These are phyloP conservation scores for Ustilago vetiveriae DNA, from an alignment of 1,284 basidiomycete genomes.

Conservation along the genomic window DNA sequence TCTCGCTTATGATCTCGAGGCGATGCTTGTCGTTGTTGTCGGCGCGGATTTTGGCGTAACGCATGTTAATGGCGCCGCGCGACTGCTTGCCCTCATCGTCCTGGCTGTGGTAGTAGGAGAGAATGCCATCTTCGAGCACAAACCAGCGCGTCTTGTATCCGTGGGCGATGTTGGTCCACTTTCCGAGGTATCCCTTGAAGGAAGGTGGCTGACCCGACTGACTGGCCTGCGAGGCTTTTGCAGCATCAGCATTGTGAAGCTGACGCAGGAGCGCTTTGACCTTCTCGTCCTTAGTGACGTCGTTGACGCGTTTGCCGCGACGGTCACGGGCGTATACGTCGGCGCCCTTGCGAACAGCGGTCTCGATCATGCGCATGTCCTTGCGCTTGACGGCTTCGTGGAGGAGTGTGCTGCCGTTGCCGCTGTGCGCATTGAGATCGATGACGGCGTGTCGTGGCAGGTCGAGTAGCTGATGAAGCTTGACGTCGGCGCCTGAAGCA, in stretches of 20 bases:
- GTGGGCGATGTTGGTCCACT: slow-evolving; percentile 88
- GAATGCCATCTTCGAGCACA: slow-evolving; percentile 83
- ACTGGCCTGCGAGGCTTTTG: slow-evolving; percentile 70
- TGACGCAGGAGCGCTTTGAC: slow-evolving; percentile 85
- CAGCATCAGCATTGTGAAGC: slow-evolving; percentile 68
- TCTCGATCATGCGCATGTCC: slow-evolving; percentile 82
- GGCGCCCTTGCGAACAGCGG: slow-evolving; percentile 83
- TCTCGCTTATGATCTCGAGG: slow-evolving; percentile 80
- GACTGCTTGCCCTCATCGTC: slow-evolving; percentile 89
- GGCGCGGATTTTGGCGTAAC: slow-evolving; percentile 73
- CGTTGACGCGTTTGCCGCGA: slow-evolving; percentile 79
- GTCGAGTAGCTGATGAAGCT: slow-evolving; percentile 63
- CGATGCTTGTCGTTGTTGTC: slow-evolving; percentile 73
- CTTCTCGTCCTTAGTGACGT: slow-evolving; percentile 77
- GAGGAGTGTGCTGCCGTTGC: slow-evolving; percentile 73
- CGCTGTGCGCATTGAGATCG: slow-evolving; percentile 56
- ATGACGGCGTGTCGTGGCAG: slow-evolving; percentile 49
- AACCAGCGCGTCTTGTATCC: slow-evolving; percentile 96
- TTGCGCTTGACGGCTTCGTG: slow-evolving; percentile 87
- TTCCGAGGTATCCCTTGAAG: slow-evolving; percentile 71
- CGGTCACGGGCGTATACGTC: slow-evolving; percentile 89
- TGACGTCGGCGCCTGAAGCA: slow-evolving; percentile 70
- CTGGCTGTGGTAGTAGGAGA: slow-evolving; percentile 82
- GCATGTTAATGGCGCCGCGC: slow-evolving; percentile 88
- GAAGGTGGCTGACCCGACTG: slow-evolving; percentile 52